A percentile compares a stretch with the other conserved stretches of the same genome.
Conservation (phyloP, 805 yeast genomes). For the Teunomyces gatunensis region DNA sequence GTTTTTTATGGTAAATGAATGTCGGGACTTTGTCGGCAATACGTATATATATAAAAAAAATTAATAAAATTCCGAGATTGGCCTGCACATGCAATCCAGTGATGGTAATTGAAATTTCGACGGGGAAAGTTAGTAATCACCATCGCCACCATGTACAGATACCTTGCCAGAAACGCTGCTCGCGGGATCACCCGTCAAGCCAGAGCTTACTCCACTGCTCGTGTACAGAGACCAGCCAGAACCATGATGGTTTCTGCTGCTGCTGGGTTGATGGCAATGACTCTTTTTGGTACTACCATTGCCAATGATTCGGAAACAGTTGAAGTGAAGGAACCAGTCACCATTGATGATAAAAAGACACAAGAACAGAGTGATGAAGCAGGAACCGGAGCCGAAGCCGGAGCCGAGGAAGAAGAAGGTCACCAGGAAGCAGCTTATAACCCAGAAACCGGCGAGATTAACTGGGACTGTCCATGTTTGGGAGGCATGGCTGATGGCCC, state of each 20-base stretch:
- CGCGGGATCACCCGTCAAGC: slow-evolving; percentile 6
- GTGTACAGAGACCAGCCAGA: not conserved
- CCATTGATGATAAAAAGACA: not conserved
- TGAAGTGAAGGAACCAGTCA: slow-evolving; percentile 8
- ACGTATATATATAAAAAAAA: not conserved
- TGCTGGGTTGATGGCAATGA: not conserved
- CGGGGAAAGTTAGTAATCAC: slow-evolving; percentile 1
- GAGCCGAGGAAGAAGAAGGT: slow-evolving; percentile 19
- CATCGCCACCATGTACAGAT: slow-evolving; percentile 18
- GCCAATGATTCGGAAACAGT: slow-evolving; percentile 4
- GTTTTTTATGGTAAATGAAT: not conserved
- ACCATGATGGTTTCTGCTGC: not conserved
- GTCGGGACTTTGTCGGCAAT: not conserved
- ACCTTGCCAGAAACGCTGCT: slow-evolving; percentile 12
- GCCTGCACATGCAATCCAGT: not conserved
- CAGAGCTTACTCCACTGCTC: not conserved
- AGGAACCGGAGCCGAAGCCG: slow-evolving; percentile 3
- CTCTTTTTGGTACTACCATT: not conserved
- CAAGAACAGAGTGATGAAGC: not conserved
- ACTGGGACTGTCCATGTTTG: slow-evolving; percentile 99
- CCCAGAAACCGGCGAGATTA: slow-evolving; percentile 97
- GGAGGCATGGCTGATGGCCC: slow-evolving; percentile 99
- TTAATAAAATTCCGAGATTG: not conserved
- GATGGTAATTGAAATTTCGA: not conserved
- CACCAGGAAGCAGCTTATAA: slow-evolving; percentile 71